Percentiles rank a stretch among this genome's conserved stretches.
Conservation (phyloP, 306 rosid genomes). For the Leucaena leucocephala region DNA sequence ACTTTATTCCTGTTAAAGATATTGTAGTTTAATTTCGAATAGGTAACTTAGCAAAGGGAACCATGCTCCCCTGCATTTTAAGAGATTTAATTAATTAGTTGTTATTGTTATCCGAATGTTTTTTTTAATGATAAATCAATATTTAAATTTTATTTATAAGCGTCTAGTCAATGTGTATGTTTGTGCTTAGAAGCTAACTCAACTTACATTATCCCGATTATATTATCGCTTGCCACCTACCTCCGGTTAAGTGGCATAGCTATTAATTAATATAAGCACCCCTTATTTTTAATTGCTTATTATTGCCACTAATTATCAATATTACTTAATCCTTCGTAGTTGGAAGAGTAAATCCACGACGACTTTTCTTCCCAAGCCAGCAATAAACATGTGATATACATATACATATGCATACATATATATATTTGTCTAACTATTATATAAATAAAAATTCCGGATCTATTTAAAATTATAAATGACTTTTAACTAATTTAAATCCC, state of each 20-base stretch:
- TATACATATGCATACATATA: too few species aligned
- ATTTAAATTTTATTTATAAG: not conserved
- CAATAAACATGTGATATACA: not conserved
- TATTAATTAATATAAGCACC: not conserved
- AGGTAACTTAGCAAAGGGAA: not conserved
- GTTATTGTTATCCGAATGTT: not conserved
- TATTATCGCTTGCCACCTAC: not conserved
- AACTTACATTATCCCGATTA: not conserved
- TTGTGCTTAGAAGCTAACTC: too few species aligned
- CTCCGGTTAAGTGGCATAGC: not conserved
- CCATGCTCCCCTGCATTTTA: not conserved
- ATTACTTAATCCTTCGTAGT: not conserved
- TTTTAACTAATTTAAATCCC: not conserved
- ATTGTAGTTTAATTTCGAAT: not conserved
- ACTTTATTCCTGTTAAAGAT: not conserved
- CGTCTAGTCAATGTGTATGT: not conserved
- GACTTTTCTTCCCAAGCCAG: not conserved
- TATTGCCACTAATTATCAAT: not conserved
- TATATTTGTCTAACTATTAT: too few species aligned
- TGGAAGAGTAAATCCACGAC: not conserved
- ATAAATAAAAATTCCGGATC: too few species aligned
- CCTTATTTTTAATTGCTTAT: not conserved
- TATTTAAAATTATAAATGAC: too few species aligned
- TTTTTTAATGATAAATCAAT: not conserved
- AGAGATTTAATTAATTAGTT: not conserved